Base-by-base conservation (phyloP, 1,284 basidiomycete genomes). In the Cutaneotrichosporon arboriforme region DNA sequence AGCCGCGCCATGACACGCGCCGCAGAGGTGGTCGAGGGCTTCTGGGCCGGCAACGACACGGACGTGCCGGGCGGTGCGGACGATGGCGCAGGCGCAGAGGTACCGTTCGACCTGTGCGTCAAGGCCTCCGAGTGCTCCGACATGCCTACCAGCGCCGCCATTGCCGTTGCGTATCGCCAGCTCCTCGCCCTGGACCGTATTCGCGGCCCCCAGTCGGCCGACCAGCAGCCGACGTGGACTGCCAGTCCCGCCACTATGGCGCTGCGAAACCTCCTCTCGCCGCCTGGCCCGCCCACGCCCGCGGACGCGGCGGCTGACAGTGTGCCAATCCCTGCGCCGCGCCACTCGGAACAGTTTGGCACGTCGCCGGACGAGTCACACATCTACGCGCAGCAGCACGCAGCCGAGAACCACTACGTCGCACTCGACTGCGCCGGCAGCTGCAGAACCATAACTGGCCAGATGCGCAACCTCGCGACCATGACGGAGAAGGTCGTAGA, bases 1-100 rank as follows among this genome's bases (percentile, higher is more conserved):
- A 66, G 60, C 26, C 62, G 66, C 23, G 58, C 58, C 18, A 70
- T 73, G 67, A 96, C 92, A 0, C 81, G 83, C 46, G 89, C 90
- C 2, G 84, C 83, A 26, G 87, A 91, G 76, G 90, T 94, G 46
- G 77, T 78, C 15, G 75, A 78, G 35, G 78, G 79, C 17, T 77
- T 83, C 56, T 82, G 78, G 77, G 78, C 81, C 42, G 75, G 75
- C 3, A 76, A 76, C 55, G 69, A 74, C 31, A 69, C 65, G 37
- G 75, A 77, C 55, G 67, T 76, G 8, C 74, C 74, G 1, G 68
- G 66, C 15, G 65, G 67, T 22, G 63, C 67, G 2, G 64, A 68
- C 15, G 67, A 68, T 18, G 69, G 68, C 5, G 66, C 61, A 0
- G 65, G 68, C 10, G 62, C 67, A 13, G 43, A 40, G 3, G 55